These are phyloP conservation scores for Coniochaeta ligniaria DNA, from an alignment of 2,329 filamentous ascomycete species.

Conservation along the genomic window DNA sequence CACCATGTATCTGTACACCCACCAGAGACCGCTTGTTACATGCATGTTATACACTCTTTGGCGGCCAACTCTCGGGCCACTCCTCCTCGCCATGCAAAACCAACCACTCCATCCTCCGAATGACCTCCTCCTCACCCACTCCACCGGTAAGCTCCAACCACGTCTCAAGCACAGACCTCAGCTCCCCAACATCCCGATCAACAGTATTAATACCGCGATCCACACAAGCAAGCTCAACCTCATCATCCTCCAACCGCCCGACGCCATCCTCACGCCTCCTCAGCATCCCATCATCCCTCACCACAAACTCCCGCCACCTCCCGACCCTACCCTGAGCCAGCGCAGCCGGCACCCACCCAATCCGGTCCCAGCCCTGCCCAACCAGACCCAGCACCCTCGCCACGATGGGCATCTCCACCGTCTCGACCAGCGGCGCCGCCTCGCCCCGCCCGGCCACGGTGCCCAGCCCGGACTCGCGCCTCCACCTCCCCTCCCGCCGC, in stretches of 20 bases:
- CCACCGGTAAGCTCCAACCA: constrained; percentile 41
- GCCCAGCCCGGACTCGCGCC: background rate
- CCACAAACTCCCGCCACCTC: constrained; percentile 54
- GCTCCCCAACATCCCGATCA: constrained; percentile 47
- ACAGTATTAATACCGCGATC: constrained; percentile 59
- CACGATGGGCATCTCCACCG: constrained; percentile 22
- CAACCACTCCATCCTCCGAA: constrained; percentile 23
- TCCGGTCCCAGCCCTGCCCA: constrained; percentile 40
- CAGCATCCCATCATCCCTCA: constrained; percentile 65
- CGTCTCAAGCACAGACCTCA: constrained; percentile 37
- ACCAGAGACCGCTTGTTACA: background rate
- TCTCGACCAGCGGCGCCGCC: background rate
- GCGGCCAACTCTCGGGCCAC: background rate
- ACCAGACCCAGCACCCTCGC: constrained; percentile 37
- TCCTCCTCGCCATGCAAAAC: background rate
- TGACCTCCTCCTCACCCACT: constrained; percentile 28
- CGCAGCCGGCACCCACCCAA: constrained; percentile 37
- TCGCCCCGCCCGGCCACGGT: background rate
- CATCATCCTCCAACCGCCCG: constrained; percentile 48
- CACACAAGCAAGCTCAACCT: constrained; percentile 63
- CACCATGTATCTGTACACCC: background rate
- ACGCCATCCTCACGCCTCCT: constrained; percentile 51
- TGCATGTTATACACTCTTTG: background rate
- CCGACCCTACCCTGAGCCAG: constrained; percentile 48
- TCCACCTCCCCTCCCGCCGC: constrained; percentile 32